phyloP scores from a whole-genome alignment of 2,329 filamentous ascomycete species.

The Fusarium ambrosium region DNA sequence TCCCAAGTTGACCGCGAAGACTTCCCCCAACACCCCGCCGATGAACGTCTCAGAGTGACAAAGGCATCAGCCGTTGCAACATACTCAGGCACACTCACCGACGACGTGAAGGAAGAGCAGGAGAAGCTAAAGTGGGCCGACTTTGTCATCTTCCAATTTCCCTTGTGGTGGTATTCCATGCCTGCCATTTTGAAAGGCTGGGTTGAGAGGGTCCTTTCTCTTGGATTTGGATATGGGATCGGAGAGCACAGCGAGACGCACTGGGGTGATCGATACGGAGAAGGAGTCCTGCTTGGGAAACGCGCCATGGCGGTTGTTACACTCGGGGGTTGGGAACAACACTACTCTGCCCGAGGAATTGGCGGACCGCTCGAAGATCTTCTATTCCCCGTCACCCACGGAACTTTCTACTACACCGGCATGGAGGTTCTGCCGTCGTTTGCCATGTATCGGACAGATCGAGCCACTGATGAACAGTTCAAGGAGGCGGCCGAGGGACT shows the following conservation, averaged over 20 bases:
- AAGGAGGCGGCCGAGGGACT: not conserved
- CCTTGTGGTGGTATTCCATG: constrained; percentile 30
- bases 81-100: constrained; percentile 11
- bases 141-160: constrained; percentile 25
- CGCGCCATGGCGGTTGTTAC: constrained; percentile 21
- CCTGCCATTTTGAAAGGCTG: constrained; percentile 31
- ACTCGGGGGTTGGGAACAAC: not conserved
- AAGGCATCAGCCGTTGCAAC: constrained; percentile 15
- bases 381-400: constrained; percentile 25
- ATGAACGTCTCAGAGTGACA: constrained; percentile 16
- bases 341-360: constrained; percentile 25
- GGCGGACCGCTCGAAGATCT: constrained; percentile 23
- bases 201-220: constrained; percentile 22
- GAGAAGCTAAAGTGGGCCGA: constrained; percentile 34
- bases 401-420: constrained; percentile 23
- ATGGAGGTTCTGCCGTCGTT: constrained; percentile 25
- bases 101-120: constrained; percentile 27
- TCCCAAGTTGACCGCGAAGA: constrained; percentile 16
- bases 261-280: constrained; percentile 32
- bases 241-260: constrained; percentile 17
- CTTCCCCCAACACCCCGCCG: not conserved
- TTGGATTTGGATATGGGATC: constrained; percentile 24
- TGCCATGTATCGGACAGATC: constrained; percentile 15
- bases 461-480: not conserved
- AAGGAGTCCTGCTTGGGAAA: constrained; percentile 13